phyloP scores from a whole-genome alignment of 2,329 filamentous ascomycete species.

The Phialocephala sp. region DNA sequence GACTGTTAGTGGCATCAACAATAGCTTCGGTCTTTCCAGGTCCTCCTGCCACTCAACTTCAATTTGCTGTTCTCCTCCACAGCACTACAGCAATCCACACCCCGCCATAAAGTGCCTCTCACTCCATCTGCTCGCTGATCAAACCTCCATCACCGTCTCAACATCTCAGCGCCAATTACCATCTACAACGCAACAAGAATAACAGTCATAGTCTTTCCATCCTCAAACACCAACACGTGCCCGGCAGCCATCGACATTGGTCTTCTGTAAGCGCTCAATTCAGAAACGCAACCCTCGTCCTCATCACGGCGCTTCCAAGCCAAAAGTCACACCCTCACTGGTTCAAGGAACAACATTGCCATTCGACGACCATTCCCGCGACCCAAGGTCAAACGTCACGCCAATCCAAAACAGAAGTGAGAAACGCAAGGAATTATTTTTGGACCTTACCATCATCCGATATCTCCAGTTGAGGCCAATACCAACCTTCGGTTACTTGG shows the following conservation, averaged over 20 bases:
- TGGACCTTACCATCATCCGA: slow-evolving; percentile 8
- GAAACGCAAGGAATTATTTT: slow-evolving; percentile 13
- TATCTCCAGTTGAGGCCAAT: slow-evolving; percentile 5
- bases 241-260: slow-evolving; percentile 16
- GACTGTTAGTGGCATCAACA: slow-evolving; percentile 9
- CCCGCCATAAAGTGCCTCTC: slow-evolving; percentile 17
- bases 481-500: slow-evolving; percentile 18
- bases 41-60: slow-evolving; percentile 13
- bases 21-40: background rate
- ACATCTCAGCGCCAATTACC: slow-evolving; percentile 23
- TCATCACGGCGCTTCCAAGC: slow-evolving; percentile 29
- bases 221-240: slow-evolving; percentile 26
- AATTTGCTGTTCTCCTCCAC: slow-evolving; percentile 17
- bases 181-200: slow-evolving; percentile 16
- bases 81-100: slow-evolving; percentile 1
- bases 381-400: slow-evolving; percentile 30
- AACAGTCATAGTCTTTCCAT: slow-evolving; percentile 11
- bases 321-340: slow-evolving; percentile 22
- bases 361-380: slow-evolving; percentile 25
- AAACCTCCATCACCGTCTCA: slow-evolving; percentile 21
- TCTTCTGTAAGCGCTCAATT: slow-evolving; percentile 23
- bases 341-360: slow-evolving; percentile 23
- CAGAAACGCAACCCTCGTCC: slow-evolving; percentile 20
- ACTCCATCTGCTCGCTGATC: slow-evolving; percentile 15
- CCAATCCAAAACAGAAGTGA: slow-evolving; percentile 29